Evolutionary conservation across 495 filamentous ascomycete genomes (phyloP), one percentile per base, ranked within the genome.

Genomic region (Podospora sp.): DNA sequence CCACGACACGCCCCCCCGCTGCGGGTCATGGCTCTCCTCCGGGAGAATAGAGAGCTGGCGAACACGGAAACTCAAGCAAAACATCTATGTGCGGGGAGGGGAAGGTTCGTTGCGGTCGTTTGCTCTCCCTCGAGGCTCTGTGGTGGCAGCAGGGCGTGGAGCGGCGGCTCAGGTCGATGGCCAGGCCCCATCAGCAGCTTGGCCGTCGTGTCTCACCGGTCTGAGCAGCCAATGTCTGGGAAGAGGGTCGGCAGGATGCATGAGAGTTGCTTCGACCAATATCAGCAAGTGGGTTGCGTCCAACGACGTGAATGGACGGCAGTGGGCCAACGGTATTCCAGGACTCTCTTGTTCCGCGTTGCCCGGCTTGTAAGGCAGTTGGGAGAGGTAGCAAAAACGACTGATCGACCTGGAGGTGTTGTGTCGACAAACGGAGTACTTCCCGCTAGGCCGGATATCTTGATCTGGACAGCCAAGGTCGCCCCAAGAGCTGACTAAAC

Each of bases 221-320:
- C 27, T 26, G 50, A 33, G 29, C 33, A 46, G 52, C 52, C 63
- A 65, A 58, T 58, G 50, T 65, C 51, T 46, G 35, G 33, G 27
- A 36, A 36, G 29, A 16, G 27, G 50, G 20, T 24, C 63, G 63
- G 35, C 51, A 57, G 36, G 63, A 35, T 65, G 63, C 52, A 65
- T 65, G 63, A 46, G 52, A 36, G 20, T 26, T 58, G 63, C 52
- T 51, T 65, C 33, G 35, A 26, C 63, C 52, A 65, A 57, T 65
- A 35, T 65, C 16, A n/a, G 29, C 52, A 52, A 27, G 29, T 25
- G 21, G 29, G 63, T 26, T 40, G 51, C 6, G 36, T 29, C 26
- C 35, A 33, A 33, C 61, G 11, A 58, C 8, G 24, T 68, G 66
- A 68, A 20, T 68, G 66, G 66, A 65, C 35, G 27, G 14, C 46